Evolutionary conservation across 2,329 filamentous ascomycete species (phyloP).

Genomic region (Sporothrix protearum): DNA sequence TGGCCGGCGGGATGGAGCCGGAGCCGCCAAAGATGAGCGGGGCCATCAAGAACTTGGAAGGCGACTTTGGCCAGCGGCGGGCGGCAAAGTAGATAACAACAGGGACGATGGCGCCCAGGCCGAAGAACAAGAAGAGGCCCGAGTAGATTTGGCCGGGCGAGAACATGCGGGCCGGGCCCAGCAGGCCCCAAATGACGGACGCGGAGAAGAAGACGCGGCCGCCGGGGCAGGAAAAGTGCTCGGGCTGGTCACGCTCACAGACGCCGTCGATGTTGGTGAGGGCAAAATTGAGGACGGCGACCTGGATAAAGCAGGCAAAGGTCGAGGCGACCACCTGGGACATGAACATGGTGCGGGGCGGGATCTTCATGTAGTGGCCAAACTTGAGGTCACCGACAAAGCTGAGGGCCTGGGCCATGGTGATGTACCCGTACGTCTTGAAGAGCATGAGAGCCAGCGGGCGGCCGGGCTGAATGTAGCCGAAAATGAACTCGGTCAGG

Average conservation of each 20-base stretch:
- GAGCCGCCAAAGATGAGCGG: conserved; percentile 62
- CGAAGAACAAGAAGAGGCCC: conserved; percentile 58
- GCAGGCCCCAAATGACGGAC: conserved; percentile 65
- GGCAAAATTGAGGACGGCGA: conserved; percentile 60
- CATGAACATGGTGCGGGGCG: conserved; percentile 64
- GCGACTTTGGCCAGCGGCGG: conserved; percentile 50
- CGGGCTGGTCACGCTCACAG: conserved; percentile 55
- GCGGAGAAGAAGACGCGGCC: conserved; percentile 63
- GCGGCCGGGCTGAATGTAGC: conserved; percentile 68
- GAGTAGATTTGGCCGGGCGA: conserved; percentile 60
- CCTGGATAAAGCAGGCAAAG: conserved; percentile 63
- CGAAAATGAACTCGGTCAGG: conserved; percentile 68
- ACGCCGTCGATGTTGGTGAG: conserved; percentile 60
- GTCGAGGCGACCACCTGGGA: conserved; percentile 63
- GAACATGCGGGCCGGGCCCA: conserved; percentile 62
- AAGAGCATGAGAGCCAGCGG: conserved; percentile 75
- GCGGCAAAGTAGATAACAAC: conserved; percentile 50
- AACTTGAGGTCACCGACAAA: conserved; percentile 65
- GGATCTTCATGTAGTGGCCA: conserved; percentile 65
- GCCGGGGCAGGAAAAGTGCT: conserved; percentile 62
- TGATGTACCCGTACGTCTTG: conserved; percentile 69
- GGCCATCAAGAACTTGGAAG: conserved; percentile 53
- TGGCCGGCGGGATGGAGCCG: conserved; percentile 60
- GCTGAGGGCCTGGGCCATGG: conserved; percentile 62
- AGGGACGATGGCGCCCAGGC: conserved; percentile 52